A percentile compares a stretch with the other conserved stretches of the same genome.
phyloP scores from a whole-genome alignment of 1,284 basidiomycete species.

The Cryptococcus wingfieldii region DNA sequence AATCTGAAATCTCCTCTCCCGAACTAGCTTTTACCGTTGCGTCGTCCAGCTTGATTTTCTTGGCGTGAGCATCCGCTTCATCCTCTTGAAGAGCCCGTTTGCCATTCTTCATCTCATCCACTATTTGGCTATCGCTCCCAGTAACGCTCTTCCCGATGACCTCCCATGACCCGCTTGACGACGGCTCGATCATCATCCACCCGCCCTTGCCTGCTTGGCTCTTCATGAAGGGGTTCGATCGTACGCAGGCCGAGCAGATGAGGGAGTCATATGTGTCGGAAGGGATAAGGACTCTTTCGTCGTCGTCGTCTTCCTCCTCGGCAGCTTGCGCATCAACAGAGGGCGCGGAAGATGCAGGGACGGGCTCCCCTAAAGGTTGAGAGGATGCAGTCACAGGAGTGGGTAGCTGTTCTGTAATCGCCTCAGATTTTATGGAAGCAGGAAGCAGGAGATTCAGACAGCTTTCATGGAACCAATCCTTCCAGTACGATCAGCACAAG shows the following conservation, averaged over 20 bases:
- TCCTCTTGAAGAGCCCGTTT: slow-evolving; percentile 1
- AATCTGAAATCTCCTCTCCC: background rate
- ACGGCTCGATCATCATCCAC: slow-evolving; percentile 44
- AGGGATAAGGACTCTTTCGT: slow-evolving; percentile 37
- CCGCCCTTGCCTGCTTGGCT: slow-evolving; percentile 35
- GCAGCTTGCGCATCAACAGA: slow-evolving; percentile 1
- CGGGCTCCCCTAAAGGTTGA: background rate
- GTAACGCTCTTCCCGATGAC: slow-evolving; percentile 22
- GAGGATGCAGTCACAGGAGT: background rate
- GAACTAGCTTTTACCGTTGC: too few species aligned
- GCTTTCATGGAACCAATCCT: slow-evolving; percentile 47
- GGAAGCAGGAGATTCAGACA: slow-evolving; percentile 37
- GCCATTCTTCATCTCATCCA: background rate
- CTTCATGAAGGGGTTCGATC: slow-evolving; percentile 11
- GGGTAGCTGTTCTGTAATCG: background rate
- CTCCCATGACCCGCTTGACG: slow-evolving; percentile 13
- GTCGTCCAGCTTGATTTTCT: slow-evolving; percentile 10
- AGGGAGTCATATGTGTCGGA: slow-evolving; percentile 44
- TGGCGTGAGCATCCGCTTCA: background rate
- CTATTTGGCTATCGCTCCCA: slow-evolving; percentile 1
- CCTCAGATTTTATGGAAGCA: background rate
- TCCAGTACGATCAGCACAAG: slow-evolving; percentile 1
- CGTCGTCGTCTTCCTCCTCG: slow-evolving; percentile 40
- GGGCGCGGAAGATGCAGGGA: background rate
- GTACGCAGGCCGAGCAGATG: slow-evolving; percentile 39